Conservation (phyloP, 108 stramenopile genomes). For the Skeletonema grethae region DNA sequence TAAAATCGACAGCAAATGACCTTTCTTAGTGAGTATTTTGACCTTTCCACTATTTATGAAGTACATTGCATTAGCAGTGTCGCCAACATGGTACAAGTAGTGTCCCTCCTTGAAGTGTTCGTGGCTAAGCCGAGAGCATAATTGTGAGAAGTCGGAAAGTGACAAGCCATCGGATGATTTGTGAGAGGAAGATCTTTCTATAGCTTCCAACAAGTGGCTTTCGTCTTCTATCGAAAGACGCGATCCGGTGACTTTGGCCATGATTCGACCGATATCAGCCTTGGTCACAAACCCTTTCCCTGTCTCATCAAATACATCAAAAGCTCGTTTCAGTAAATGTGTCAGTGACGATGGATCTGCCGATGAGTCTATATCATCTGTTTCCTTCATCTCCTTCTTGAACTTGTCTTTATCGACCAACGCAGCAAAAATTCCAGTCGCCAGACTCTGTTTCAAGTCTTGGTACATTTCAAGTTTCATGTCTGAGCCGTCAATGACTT, state of each 20-base stretch:
- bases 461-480: constrained; percentile 71
- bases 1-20: constrained; percentile 68
- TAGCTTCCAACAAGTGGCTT: constrained; percentile 53
- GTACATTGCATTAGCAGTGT: constrained; percentile 78
- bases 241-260: constrained; percentile 62
- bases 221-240: constrained; percentile 48
- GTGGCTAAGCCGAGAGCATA: constrained; percentile 64
- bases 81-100: constrained; percentile 68
- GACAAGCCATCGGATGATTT: constrained; percentile 39
- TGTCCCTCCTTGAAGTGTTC: constrained; percentile 69
- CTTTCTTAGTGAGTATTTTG: constrained; percentile 75
- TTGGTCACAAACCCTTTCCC: constrained; percentile 69
- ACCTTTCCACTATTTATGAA: constrained; percentile 85
- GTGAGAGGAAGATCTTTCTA: constrained; percentile 19
- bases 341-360: constrained; percentile 30
- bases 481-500: constrained; percentile 69
- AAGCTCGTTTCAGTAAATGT: constrained; percentile 68
- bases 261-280: constrained; percentile 70
- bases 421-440: constrained; percentile 79
- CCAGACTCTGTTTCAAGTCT: constrained; percentile 61
- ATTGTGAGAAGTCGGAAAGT: constrained; percentile 68
- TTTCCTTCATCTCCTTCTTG: background rate
- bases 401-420: constrained; percentile 51
- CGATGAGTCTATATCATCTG: constrained; percentile 19
- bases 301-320: constrained; percentile 70